Evolutionary conservation across 345 rosid genomes (phyloP), one percentile per base, ranked within the genome.

Genomic region (Pelargonium nanum): DNA sequence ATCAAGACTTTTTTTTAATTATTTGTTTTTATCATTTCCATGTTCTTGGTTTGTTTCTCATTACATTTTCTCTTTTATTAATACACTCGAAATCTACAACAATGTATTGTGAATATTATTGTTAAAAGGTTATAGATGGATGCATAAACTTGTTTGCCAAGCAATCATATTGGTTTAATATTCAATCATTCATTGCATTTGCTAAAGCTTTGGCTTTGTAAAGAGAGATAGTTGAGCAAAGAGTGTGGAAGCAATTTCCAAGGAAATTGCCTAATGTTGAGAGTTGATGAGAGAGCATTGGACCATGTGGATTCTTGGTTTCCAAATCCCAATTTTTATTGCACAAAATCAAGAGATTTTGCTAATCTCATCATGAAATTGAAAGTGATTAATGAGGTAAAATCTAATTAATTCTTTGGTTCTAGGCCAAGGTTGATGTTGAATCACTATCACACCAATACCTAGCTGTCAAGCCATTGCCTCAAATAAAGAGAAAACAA

Each of bases 111-210:
- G n/a, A n/a, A n/a, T n/a, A n/a, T n/a, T n/a, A n/a, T n/a, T n/a
- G n/a, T n/a, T n/a, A n/a, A n/a, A n/a, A n/a, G n/a, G n/a, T n/a
- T n/a, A n/a, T n/a, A n/a, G n/a, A n/a, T n/a, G 8, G 13, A 19
- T 23, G 13, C 2, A 15, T n/a, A 20, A 23, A 44, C 45, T 56
- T 23, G 25, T 22, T 26, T 68, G 56, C 50, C 57, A 55, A 40
- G 70, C 32, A 55, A 61, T n/a, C 26, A 56, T 15, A 21, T 6
- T 28, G 48, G 23, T 19, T 56, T 56, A 24, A 50, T 57, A 24
- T 9, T 34, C 57, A 26, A 48, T 56, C 25, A 26, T 57, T 25
- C 56, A 6, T 21, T 21, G 50, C 17, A n/a, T 23, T 10, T 40
- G 21, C 52, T 57, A 24, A 26, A 24, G 28, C 22, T 17, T 40